These are phyloP conservation scores for Paulownia fortunei DNA, from an alignment of 257 asterid species.

Conservation along the genomic window DNA sequence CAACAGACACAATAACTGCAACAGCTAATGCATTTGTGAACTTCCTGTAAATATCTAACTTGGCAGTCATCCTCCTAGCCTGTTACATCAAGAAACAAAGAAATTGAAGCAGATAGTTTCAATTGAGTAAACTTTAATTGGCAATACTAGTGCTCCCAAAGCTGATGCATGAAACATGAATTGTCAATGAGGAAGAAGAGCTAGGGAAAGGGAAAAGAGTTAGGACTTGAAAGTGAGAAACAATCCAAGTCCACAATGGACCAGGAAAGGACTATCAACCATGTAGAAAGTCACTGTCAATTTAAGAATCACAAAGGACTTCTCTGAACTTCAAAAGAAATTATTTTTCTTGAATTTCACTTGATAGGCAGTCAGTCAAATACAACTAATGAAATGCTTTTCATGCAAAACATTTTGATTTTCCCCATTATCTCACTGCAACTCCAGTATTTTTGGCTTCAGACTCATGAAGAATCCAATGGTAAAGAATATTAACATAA, in stretches of 20 bases:
- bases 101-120: constrained; percentile 9
- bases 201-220: not conserved
- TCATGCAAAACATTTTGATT: not conserved
- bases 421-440: not conserved
- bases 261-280: constrained; percentile 13
- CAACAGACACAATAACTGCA: constrained; percentile 88
- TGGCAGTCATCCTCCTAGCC: constrained; percentile 87
- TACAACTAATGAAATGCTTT: not conserved
- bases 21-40: constrained; percentile 91
- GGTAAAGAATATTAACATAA: constrained; percentile 3
- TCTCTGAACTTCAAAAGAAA: not conserved
- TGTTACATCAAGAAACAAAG: constrained; percentile 39
- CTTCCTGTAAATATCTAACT: constrained; percentile 85
- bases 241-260: constrained; percentile 12
- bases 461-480: constrained; percentile 19
- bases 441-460: not conserved
- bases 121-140: constrained; percentile 25
- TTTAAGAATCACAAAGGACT: constrained; percentile 7
- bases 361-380: not conserved
- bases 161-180: not conserved
- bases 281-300: not conserved
- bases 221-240: constrained; percentile 1
- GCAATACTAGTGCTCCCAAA: not conserved
- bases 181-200: not conserved
- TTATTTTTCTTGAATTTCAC: not conserved